phyloP scores from a whole-genome alignment of 2,329 filamentous ascomycete genomes.

The Truncatella angustata region DNA sequence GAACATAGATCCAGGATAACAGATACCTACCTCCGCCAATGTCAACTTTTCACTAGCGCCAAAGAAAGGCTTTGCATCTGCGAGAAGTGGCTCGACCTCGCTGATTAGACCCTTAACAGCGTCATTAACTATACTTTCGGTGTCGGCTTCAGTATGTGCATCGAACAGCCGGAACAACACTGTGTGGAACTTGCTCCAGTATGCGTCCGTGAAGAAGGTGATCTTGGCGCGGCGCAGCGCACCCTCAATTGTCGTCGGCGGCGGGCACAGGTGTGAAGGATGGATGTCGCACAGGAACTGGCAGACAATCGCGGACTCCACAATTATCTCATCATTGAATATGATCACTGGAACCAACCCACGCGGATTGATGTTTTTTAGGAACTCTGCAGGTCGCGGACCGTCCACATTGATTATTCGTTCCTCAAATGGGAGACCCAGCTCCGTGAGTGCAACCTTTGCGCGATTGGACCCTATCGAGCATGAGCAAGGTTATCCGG shows the following conservation, averaged over 20 bases:
- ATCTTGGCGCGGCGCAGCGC: constrained; percentile 12
- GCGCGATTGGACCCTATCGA: constrained; percentile 12
- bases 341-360: constrained; percentile 12
- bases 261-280: constrained; percentile 11
- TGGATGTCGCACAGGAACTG: constrained; percentile 11
- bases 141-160: constrained; percentile 2
- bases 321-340: constrained; percentile 7
- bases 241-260: constrained; percentile 8
- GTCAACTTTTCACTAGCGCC: constrained; percentile 11
- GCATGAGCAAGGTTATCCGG: too few relatives aligned
- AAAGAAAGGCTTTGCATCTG: constrained; percentile 14
- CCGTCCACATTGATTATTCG: constrained; percentile 13
- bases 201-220: constrained; percentile 14
- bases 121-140: constrained; percentile 8
- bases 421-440: constrained; percentile 12
- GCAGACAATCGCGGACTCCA: constrained; percentile 14
- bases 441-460: constrained; percentile 10
- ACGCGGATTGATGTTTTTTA: constrained; percentile 12
- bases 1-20: background rate
- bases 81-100: constrained; percentile 51
- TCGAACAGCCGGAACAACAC: constrained; percentile 11
- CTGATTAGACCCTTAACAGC: constrained; percentile 6
- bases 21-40: constrained; percentile 12
- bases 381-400: constrained; percentile 9
- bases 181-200: constrained; percentile 13